Base-by-base conservation (phyloP, 768 basidiomycete genomes). In the Porphyrellus cyaneotinctus region DNA sequence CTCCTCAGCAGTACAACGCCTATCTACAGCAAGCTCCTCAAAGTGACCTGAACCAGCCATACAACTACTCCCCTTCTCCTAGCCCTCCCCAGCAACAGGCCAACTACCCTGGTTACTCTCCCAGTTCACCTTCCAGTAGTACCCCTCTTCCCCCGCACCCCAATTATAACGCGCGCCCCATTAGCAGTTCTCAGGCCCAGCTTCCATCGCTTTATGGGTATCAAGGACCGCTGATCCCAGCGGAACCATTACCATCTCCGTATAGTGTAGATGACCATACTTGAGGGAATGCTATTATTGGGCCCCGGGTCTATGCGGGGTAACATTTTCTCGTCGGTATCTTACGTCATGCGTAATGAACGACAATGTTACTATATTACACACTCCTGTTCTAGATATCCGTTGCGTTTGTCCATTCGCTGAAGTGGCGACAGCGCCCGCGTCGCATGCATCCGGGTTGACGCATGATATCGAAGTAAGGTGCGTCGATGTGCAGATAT, bases 71-170 rank as follows among this genome's bases (percentile, higher is more conserved):
- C 4, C 14, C 51, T 18, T 12, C 48, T 22, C 36, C 52, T 1
- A 26, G 43, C 3, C 12, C 24, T 38, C 32, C 43, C 1, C 51
- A 43, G 32, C 48, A 48, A 28, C 64, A 41, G 14, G 43, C 12
- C 14, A 31, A 24, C 33, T 49, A 53, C 12, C 6, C 23, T 30
- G 46, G 41, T 12, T 52, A 65, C 45, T 43, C 54, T 35, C 28
- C 56, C 28, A 43, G 46, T 14, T 51, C 51, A 6, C 49, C 46
- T 14, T 15, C 39, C 17, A 47, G 30, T 12, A 18, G 18, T 7
- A 26, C 49, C 22, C 4, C 53, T 35, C 52, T 41, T 6, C 53
- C 65, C 2, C 58, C 58, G 24, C 66, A 59, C 31, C 52, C 66
- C 6, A 59, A 58, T 24, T 57, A 54, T 50, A 38, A 1, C 28